A percentile compares a stretch with the other conserved stretches of the same genome.
Conservation (phyloP, 208 protist genomes). For the Lotmaria passim region DNA sequence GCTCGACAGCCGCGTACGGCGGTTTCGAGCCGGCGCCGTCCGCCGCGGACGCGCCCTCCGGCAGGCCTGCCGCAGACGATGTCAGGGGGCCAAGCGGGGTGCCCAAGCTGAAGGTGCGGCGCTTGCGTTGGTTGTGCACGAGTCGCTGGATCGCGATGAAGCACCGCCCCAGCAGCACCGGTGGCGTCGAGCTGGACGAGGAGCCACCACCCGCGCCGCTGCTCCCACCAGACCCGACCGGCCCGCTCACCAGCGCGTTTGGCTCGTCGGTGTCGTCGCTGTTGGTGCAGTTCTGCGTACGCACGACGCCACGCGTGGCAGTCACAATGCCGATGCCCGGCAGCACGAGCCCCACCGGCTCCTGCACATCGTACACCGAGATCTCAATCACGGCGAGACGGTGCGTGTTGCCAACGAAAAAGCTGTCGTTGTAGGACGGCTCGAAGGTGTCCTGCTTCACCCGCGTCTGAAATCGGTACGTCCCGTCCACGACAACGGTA, state of each 20-base stretch:
- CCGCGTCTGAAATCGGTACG: constrained; percentile 72
- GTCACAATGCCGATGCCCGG: constrained; percentile 31
- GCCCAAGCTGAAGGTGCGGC: constrained; percentile 45
- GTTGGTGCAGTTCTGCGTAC: constrained; percentile 2
- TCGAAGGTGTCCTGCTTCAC: constrained; percentile 45
- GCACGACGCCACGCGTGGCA: constrained; percentile 28
- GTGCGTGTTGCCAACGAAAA: constrained; percentile 82
- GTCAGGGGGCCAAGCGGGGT: constrained; percentile 24
- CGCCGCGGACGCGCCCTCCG: not conserved
- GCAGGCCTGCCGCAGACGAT: not conserved
- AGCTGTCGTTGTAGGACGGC: constrained; percentile 66
- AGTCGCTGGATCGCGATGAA: constrained; percentile 71
- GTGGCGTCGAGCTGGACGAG: constrained; percentile 17
- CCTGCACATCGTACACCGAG: constrained; percentile 54
- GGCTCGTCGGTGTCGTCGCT: constrained; percentile 16
- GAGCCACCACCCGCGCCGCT: constrained; percentile 5
- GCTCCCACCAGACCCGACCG: not conserved
- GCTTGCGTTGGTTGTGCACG: constrained; percentile 52
- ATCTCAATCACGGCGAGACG: constrained; percentile 76
- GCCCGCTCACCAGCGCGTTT: not conserved
- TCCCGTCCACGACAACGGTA: constrained; percentile 64
- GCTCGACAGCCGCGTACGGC: not conserved
- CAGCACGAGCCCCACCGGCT: constrained; percentile 39
- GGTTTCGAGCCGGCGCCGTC: not conserved
- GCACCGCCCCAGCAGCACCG: constrained; percentile 64